Conservation (phyloP, 768 basidiomycete species). For the Sporobolomyces pararoseus region DNA sequence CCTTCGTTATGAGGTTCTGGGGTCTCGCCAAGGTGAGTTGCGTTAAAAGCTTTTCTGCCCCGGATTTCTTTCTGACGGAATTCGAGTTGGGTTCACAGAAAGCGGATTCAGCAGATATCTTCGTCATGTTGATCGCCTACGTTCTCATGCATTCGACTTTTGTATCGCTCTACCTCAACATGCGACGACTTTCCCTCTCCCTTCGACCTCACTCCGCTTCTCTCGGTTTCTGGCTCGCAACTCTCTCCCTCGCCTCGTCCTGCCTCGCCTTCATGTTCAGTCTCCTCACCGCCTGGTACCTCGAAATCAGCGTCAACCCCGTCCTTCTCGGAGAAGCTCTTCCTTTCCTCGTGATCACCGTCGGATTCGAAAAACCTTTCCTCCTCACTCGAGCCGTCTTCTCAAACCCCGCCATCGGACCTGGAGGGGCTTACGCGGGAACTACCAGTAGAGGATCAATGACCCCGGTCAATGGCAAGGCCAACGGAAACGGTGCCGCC, state of each 20-base stretch:
- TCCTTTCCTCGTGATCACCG: slow-evolving; percentile 94
- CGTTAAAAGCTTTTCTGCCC: neutral
- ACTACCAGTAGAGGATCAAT: slow-evolving; percentile 25
- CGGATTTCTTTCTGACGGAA: too few relatives aligned
- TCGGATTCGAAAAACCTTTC: slow-evolving; percentile 97
- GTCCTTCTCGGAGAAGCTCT: slow-evolving; percentile 90
- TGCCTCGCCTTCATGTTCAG: slow-evolving; percentile 79
- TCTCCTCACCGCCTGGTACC: slow-evolving; percentile 67
- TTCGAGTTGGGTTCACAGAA: slow-evolving; percentile 56
- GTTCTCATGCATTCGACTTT: slow-evolving; percentile 94
- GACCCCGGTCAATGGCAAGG: slow-evolving; percentile 30
- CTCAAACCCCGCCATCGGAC: slow-evolving; percentile 61
- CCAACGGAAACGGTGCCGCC: neutral
- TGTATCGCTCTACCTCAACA: slow-evolving; percentile 80
- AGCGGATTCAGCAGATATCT: slow-evolving; percentile 91
- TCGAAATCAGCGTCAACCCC: slow-evolving; percentile 84
- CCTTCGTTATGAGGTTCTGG: slow-evolving; percentile 76
- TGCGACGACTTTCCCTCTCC: slow-evolving; percentile 61
- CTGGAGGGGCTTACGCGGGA: slow-evolving; percentile 38
- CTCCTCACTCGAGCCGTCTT: slow-evolving; percentile 86
- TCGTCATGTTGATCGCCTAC: slow-evolving; percentile 89
- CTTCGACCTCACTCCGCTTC: slow-evolving; percentile 34
- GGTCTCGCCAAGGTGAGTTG: slow-evolving; percentile 68
- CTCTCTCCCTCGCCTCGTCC: slow-evolving; percentile 74
- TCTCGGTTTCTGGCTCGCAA: slow-evolving; percentile 39